Evolutionary conservation across 169 alveolate species (phyloP), one percentile per base, ranked within the genome.

Genomic region (Eimeria sp.): DNA sequence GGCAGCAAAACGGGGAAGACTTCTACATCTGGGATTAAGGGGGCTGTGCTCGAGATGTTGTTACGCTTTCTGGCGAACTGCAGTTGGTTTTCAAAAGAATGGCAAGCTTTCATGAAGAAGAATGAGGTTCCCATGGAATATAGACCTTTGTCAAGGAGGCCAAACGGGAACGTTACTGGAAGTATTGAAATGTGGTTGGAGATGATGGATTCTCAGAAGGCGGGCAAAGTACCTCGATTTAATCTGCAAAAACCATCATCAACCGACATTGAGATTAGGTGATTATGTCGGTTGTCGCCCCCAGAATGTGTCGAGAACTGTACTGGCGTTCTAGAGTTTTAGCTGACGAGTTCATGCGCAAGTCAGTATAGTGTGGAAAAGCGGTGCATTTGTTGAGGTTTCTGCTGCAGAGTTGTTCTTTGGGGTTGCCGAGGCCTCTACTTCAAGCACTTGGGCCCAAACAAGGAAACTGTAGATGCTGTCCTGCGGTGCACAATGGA

Each of bases 61-160:
- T 3, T 70, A 49, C 18, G 22, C 88, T 45, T n/a, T 22, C 65
- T 78, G 88, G 20, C 20, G 65, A 20, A 45, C 78, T 80, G 75
- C 83, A 95, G 99, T 70, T 98, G 99, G 99, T 98, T 97, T 94
- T 97, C 99, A 73, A 97, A 96, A 27, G 97, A 97, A 61, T 98
- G 99, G 99, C 99, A 98, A 96, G 97, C 97, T 82, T 97, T 98
- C 98, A 96, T 98, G 98, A 95, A 98, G 86, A 98, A 97, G 84
- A 98, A 98, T 92, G 95, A 87, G 78, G 95, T 98, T 16, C 99
- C 99, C 11, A 97, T 98, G 57, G 99, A 98, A 95, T 97, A 98
- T 76, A 96, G 99, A 13, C 97, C 98, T 45, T 95, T 98, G 88
- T 95, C 97, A 27, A 61, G 76, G 84, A 13, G 14, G 72, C 96